Base-by-base conservation (phyloP, 2,329 filamentous ascomycete species). In the Verticillium isaacii region DNA sequence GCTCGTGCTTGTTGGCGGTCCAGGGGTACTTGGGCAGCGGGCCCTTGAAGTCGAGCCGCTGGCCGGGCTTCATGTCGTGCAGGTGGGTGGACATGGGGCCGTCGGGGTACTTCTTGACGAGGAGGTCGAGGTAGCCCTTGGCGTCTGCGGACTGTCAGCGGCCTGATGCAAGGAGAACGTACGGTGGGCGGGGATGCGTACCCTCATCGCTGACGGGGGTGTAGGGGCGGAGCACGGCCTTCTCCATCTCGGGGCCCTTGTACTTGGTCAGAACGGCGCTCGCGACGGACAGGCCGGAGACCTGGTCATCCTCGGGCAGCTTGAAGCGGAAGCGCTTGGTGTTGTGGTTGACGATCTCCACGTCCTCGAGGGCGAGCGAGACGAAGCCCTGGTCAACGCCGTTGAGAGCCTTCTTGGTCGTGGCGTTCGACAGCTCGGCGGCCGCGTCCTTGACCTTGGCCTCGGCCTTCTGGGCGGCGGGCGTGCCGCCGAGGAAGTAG, bases 1-100 rank as follows among this genome's bases (percentile, higher is more conserved):
- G 93, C 64, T 91, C 81, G 81, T 97, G 93, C 86, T 97, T 97
- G 85, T 98, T 98, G 68, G 89, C 73, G 60, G 86, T 74, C 93
- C 93, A 98, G 36, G 86, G 78, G 78, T 97, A 98, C 80, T 99
- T 99, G 71, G 92, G 91, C 45, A 99, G 87, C 2, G 95, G 95
- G 19, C 95, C 95, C 85, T 99, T 98, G 82, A 99, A 88, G 65
- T 94, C 89, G 61, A 99, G 87, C 17, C 84, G 83, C 77, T 98
- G 89, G 65, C 93, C 92, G 55, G 91, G 88, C 37, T 84, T 82
- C 87, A 99, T 86, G 73, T 85, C 83, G 83, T 97, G 92, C 58
- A 99, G 74, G 80, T 98, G 91, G 68, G 87, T 86, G 66, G 91
- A 96, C 95, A 99, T 98, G 65, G 91, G 89, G 41, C 95, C 95